A percentile compares a stretch with the other conserved stretches of the same genome.
Conservation (phyloP, 2,329 filamentous ascomycete genomes). For the Thermomyces lanuginosus region DNA sequence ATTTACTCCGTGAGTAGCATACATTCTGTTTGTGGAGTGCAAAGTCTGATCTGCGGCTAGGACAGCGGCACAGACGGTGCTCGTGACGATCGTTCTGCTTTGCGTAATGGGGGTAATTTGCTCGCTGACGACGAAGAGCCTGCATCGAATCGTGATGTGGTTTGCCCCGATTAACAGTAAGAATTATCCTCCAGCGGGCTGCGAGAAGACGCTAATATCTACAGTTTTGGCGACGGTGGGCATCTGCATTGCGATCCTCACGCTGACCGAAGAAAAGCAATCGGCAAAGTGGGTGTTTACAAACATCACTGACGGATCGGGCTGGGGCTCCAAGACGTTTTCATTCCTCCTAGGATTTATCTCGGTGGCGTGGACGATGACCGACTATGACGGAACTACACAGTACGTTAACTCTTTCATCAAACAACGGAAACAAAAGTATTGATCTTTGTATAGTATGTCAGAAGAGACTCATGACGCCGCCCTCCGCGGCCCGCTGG, state of each 20-base stretch:
- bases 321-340: slow-evolving; percentile 44
- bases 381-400: slow-evolving; percentile 50
- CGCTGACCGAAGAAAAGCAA: slow-evolving; percentile 44
- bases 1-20: slow-evolving; percentile 38
- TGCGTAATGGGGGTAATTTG: slow-evolving; percentile 43
- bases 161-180: slow-evolving; percentile 50
- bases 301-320: slow-evolving; percentile 44
- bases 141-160: slow-evolving; percentile 46
- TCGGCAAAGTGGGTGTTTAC: slow-evolving; percentile 45
- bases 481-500: slow-evolving; percentile 41
- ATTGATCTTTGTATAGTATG: slow-evolving; percentile 31
- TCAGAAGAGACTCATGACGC: slow-evolving; percentile 52
- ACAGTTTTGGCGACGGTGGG: slow-evolving; percentile 41
- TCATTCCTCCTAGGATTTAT: slow-evolving; percentile 44
- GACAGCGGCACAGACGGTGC: slow-evolving; percentile 41
- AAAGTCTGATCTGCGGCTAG: slow-evolving; percentile 20
- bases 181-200: slow-evolving; percentile 5
- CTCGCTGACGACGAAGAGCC: slow-evolving; percentile 43
- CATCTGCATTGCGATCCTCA: slow-evolving; percentile 43
- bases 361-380: slow-evolving; percentile 41
- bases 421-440: slow-evolving; percentile 6
- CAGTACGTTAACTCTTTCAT: slow-evolving; percentile 29
- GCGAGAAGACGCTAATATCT: slow-evolving; percentile 2
- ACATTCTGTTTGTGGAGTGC: background rate
- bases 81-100: slow-evolving; percentile 40